Evolutionary conservation across 371 early-diverging fungal genomes (phyloP).

Genomic region (Rhizopus sp.): DNA sequence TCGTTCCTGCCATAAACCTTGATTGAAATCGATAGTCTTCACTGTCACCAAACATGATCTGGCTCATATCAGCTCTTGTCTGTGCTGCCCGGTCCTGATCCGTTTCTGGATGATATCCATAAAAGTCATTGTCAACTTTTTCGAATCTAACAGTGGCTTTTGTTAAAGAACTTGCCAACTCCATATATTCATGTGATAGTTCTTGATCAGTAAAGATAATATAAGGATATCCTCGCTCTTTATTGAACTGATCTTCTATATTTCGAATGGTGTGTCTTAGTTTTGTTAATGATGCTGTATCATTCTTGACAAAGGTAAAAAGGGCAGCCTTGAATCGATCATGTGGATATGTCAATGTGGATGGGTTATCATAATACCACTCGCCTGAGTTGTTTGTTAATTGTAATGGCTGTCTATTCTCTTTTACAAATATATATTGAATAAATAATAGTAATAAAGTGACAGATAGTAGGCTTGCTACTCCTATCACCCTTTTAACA

Average conservation of each 20-base stretch:
- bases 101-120: constrained; percentile 31
- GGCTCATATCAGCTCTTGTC: constrained; percentile 29
- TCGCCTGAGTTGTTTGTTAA: neutral
- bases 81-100: constrained; percentile 33
- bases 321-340: constrained; percentile 41
- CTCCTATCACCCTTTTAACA: neutral
- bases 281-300: constrained; percentile 29
- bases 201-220: constrained; percentile 43
- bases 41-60: constrained; percentile 42
- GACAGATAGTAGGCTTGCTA: neutral
- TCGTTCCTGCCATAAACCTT: constrained; percentile 45
- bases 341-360: constrained; percentile 30
- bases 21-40: constrained; percentile 47
- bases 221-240: constrained; percentile 39
- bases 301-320: constrained; percentile 42
- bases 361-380: constrained; percentile 28
- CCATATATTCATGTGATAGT: constrained; percentile 37
- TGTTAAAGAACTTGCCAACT: constrained; percentile 28
- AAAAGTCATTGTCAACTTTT: constrained; percentile 25
- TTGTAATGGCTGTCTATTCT: neutral
- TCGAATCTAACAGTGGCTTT: constrained; percentile 30
- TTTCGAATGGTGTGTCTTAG: constrained; percentile 40
- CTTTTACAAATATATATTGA: neutral
- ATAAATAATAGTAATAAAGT: neutral
- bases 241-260: constrained; percentile 41